Evolutionary conservation across 768 basidiomycete species (phyloP), one percentile per base, ranked within the genome.

Genomic region (Lactarius hatsudake): DNA sequence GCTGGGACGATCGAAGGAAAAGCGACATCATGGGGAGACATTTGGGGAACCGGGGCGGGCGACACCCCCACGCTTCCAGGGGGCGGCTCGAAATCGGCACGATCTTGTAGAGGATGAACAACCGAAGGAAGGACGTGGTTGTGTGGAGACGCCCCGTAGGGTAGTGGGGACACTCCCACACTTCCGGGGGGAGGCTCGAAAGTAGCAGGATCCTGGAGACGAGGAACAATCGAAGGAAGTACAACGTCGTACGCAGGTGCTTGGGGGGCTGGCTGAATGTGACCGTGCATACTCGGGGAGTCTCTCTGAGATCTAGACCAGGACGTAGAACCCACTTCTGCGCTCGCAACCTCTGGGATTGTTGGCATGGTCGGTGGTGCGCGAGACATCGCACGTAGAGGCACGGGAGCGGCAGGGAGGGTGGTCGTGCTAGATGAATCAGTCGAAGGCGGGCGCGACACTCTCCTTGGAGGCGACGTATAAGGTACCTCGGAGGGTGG

Each of bases 321-420:
- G 40, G 66, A 61, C 23, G 2, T 26, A 51, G 63, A 55, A 43
- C 63, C 62, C 20, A 56, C 15, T 34, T 71, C 70, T 48, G 70
- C 66, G 54, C 65, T 71, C 53, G 59, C 3, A 34, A 66, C 68
- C 62, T 71, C 70, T 45, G 70, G 70, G 59, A 71, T 69, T 43
- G 70, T 62, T 32, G 67, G 63, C 63, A 69, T 59, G 23, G 66
- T 58, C 6, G 61, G 61, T 23, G 66, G 61, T 12, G 61, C 65
- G 28, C 61, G 65, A 54, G 56, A 63, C 34, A 62, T 28, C 34
- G 53, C 58, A 40, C 32, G 48, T 17, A 20, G 28, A 32, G 30
- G 15, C n/a, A 42, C 10, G 28, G 68, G 61, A 34, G 53, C 68
- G 28, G 53, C 65, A 58, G 68, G 68, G 30, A 69, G 68, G 32